Conservation (phyloP, 495 filamentous ascomycete genomes). For the Cryomyces minteri region DNA sequence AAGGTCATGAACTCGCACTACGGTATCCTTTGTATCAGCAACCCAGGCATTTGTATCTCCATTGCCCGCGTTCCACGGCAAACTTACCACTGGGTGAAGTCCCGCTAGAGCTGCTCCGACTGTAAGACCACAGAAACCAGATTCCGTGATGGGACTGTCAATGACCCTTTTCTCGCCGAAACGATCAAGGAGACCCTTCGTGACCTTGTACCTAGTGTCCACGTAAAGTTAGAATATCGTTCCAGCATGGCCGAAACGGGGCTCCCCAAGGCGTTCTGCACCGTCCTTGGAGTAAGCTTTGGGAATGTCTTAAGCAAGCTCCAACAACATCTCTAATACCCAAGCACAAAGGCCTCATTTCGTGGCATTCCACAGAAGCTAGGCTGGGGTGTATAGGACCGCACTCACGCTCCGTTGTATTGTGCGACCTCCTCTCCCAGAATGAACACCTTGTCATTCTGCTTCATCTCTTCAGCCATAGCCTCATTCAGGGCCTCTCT, state of each 20-base stretch:
- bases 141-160: constrained; percentile 95
- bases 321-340: neutral
- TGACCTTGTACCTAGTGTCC: constrained; percentile 73
- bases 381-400: neutral
- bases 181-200: constrained; percentile 86
- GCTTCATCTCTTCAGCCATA: constrained; percentile 89
- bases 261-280: neutral
- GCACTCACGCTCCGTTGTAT: constrained; percentile 82
- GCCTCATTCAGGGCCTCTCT: constrained; percentile 96
- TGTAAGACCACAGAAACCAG: constrained; percentile 80
- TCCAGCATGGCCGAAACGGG: neutral
- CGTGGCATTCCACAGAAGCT: neutral
- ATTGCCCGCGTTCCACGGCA: constrained; percentile 1
- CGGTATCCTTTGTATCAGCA: neutral
- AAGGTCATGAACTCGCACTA: constrained; percentile 99
- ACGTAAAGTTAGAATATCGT: constrained; percentile 3
- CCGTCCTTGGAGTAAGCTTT: too few species aligned
- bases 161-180: constrained; percentile 97
- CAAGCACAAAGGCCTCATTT: too few species aligned
- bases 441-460: constrained; percentile 84
- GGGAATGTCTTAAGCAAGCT: neutral
- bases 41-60: neutral
- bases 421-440: constrained; percentile 97
- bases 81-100: constrained; percentile 76
- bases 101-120: constrained; percentile 90